Percentiles rank a stretch among this genome's conserved stretches.
Conservation (phyloP, 2,329 filamentous ascomycete species). For the Cytospora piceae region DNA sequence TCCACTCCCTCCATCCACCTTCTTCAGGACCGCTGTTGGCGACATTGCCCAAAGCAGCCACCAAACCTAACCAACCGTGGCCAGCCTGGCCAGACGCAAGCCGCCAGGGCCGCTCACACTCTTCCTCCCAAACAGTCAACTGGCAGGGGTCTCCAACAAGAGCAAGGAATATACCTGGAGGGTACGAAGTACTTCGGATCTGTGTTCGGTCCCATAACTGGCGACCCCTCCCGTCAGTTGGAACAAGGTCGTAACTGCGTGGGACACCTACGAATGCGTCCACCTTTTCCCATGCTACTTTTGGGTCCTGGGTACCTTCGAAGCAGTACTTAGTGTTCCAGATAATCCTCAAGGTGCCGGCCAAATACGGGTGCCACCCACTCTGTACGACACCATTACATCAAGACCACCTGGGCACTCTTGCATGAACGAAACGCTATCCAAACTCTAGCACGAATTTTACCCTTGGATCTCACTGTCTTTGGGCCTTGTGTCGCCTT, state of each 20-base stretch:
- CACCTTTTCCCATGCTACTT: constrained; percentile 11
- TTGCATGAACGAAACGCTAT: constrained; percentile 21
- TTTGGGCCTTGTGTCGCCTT: constrained; percentile 1
- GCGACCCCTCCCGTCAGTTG: constrained; percentile 12
- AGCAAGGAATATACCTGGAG: background rate
- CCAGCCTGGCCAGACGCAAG: constrained; percentile 1
- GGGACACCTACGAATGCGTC: constrained; percentile 21
- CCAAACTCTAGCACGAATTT: constrained; percentile 14
- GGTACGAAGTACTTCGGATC: constrained; percentile 10
- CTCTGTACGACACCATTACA: background rate
- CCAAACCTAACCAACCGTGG: constrained; percentile 10
- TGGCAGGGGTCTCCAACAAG: constrained; percentile 1
- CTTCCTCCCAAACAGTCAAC: constrained; percentile 11
- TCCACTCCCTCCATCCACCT: constrained; percentile 17
- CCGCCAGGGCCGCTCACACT: constrained; percentile 5
- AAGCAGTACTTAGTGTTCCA: constrained; percentile 2
- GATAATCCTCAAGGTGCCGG: constrained; percentile 19
- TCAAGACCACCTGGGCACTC: constrained; percentile 4
- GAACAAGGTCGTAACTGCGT: background rate
- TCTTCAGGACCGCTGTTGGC: constrained; percentile 11
- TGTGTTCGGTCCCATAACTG: constrained; percentile 12
- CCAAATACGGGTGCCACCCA: constrained; percentile 18
- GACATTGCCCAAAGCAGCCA: constrained; percentile 2
- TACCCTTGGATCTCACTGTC: constrained; percentile 12
- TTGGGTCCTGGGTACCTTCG: background rate